Evolutionary conservation across 306 rosid species (phyloP), one percentile per base, ranked within the genome.

Genomic region (Acmispon strigosus): DNA sequence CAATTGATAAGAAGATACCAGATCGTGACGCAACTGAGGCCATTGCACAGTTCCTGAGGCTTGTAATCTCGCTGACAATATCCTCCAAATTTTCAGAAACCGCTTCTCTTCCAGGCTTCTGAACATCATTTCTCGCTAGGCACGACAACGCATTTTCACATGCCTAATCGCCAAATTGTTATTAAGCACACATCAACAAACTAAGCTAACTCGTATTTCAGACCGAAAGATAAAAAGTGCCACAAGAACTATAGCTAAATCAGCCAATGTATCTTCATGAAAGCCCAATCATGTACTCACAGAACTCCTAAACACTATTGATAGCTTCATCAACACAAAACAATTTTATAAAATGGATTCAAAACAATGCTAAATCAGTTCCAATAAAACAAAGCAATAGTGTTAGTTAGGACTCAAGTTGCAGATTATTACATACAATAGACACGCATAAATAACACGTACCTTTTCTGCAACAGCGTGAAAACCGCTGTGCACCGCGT

Each of bases 401-500:
- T n/a, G n/a, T n/a, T n/a, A n/a, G 2, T 36, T 57, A 49, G 11
- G 12, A 12, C 11, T 11, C n/a, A 29, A 15, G 17, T 12, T 47
- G 15, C 13, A 11, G 4, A 66, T 41, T 14, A 39, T 24, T 18
- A 62, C 20, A 18, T 19, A 22, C 9, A 61, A 48, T n/a, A 16
- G 13, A 12, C 6, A 7, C 0, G 16, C 13, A 10, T 20, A 27
- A 43, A 0, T 42, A 22, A 22, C 43, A 37, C 42, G 11, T 16
- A 92, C 96, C 91, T 78, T 85, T 14, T 71, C 84, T 4, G 88
- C 87, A 60, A 90, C 81, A 0, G 89, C 56, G 59, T 78, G 79
- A 77, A 84, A 93, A 49, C 98, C 89, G 62, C 69, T 63, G 17
- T 63, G 74, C 42, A 86, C 52, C 4, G 89, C 87, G 42, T 87